Conservation (phyloP, 2,329 filamentous ascomycete genomes). For the Xylariaceae sp. region DNA sequence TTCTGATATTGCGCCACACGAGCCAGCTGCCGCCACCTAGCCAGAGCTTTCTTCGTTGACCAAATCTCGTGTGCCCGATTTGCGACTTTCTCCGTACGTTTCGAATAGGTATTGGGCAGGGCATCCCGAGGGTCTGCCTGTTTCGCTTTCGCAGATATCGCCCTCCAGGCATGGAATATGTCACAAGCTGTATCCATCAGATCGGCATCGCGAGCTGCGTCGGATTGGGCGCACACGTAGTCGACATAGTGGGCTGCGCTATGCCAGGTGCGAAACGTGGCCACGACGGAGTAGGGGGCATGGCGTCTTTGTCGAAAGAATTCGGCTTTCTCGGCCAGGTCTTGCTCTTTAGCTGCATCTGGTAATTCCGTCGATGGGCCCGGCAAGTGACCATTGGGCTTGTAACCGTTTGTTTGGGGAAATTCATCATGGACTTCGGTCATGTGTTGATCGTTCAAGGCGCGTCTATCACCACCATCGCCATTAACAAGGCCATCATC, state of each 20-base stretch:
- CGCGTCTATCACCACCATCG: constrained; percentile 18
- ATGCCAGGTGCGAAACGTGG: constrained; percentile 28
- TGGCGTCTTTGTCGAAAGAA: constrained; percentile 27
- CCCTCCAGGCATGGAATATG: constrained; percentile 28
- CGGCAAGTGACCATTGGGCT: neutral
- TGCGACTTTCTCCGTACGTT: constrained; percentile 30
- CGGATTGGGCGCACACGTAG: constrained; percentile 23
- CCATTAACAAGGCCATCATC: neutral
- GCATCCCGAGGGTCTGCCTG: constrained; percentile 19
- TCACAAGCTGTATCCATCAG: constrained; percentile 22
- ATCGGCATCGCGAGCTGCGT: constrained; percentile 25
- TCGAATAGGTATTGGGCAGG: constrained; percentile 29
- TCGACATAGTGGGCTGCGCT: constrained; percentile 23
- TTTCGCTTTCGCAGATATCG: constrained; percentile 22
- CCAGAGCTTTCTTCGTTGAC: constrained; percentile 23
- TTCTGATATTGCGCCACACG: constrained; percentile 19
- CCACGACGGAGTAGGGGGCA: constrained; percentile 24
- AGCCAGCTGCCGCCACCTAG: constrained; percentile 25
- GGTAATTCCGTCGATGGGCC: constrained; percentile 2
- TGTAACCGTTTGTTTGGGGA: constrained; percentile 2
- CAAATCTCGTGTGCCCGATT: constrained; percentile 28
- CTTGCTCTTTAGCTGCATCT: constrained; percentile 9
- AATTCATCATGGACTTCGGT: constrained; percentile 1
- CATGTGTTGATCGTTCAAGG: constrained; percentile 19
- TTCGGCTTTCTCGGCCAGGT: constrained; percentile 22